Conservation (phyloP, 176 grass and related monocot species). For the Juncus inflexus region DNA sequence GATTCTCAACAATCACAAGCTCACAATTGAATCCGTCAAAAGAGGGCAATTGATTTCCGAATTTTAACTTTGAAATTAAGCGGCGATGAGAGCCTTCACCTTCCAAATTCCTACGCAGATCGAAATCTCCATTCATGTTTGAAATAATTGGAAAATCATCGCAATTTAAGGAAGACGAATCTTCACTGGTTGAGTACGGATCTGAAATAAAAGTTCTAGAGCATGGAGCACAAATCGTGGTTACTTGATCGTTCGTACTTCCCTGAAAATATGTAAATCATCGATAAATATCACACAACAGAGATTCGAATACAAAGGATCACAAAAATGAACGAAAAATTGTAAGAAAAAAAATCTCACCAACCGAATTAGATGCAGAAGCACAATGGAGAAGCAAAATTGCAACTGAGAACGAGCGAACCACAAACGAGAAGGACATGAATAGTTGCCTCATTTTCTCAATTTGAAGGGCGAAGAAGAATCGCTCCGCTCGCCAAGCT, state of each 20-base stretch:
- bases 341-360: too few relatives aligned
- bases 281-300: too few relatives aligned
- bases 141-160: slow-evolving; percentile 23
- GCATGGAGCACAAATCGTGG: slow-evolving; percentile 37
- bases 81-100: slow-evolving; percentile 84
- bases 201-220: slow-evolving; percentile 33
- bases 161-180: slow-evolving; percentile 31
- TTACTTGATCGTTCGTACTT: slow-evolving; percentile 12
- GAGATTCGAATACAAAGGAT: too few relatives aligned
- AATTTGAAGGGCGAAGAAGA: too few relatives aligned
- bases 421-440: too few relatives aligned
- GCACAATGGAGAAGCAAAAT: too few relatives aligned
- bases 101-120: slow-evolving; percentile 36
- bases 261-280: slow-evolving; percentile 4
- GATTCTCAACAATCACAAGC: slow-evolving; percentile 64
- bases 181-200: slow-evolving; percentile 18
- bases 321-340: too few relatives aligned
- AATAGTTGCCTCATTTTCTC: too few relatives aligned
- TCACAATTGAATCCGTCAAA: slow-evolving; percentile 42
- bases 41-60: slow-evolving; percentile 27
- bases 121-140: slow-evolving; percentile 26
- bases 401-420: too few relatives aligned
- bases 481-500: too few relatives aligned
- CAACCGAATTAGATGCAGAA: too few relatives aligned
- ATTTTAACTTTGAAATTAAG: slow-evolving; percentile 54